These are phyloP conservation scores for Cystofilobasidium capitatum DNA, from an alignment of 768 basidiomycete species.

Conservation along the genomic window DNA sequence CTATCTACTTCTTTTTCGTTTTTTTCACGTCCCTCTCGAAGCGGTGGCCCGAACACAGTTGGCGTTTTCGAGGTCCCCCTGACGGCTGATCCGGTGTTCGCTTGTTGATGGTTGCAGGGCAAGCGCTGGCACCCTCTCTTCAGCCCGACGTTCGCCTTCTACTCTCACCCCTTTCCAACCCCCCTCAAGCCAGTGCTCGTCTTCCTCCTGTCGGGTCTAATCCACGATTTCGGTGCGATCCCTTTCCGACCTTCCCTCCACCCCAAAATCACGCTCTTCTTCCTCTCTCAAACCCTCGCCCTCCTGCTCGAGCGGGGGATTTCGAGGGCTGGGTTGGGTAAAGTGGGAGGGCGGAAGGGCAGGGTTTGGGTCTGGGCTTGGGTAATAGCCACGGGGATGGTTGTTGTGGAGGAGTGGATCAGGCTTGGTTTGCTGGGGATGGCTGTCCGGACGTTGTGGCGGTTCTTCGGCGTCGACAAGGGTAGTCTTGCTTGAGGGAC, in stretches of 20 bases:
- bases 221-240: conserved; percentile 19
- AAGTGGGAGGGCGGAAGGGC: conserved; percentile 16
- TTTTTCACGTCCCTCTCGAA: background rate
- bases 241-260: background rate
- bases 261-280: conserved; percentile 18
- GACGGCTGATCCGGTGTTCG: too few species aligned
- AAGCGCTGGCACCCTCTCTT: conserved; percentile 24
- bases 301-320: background rate
- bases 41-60: background rate
- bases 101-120: too few species aligned
- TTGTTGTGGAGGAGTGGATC: conserved; percentile 17
- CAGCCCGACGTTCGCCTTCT: conserved; percentile 24
- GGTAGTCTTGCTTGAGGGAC: too few species aligned
- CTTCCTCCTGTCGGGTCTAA: conserved; percentile 15
- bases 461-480: background rate
- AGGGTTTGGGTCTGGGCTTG: conserved; percentile 1
- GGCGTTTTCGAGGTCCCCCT: background rate
- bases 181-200: background rate
- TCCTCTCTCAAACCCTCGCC: conserved; percentile 3
- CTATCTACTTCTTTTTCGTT: background rate
- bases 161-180: conserved; percentile 3
- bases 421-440: conserved; percentile 11
- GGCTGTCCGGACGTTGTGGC: background rate
- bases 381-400: conserved; percentile 7
- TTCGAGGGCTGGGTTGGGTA: background rate